phyloP scores from a whole-genome alignment of 2,329 filamentous ascomycete genomes.

The Penicillium sp. region DNA sequence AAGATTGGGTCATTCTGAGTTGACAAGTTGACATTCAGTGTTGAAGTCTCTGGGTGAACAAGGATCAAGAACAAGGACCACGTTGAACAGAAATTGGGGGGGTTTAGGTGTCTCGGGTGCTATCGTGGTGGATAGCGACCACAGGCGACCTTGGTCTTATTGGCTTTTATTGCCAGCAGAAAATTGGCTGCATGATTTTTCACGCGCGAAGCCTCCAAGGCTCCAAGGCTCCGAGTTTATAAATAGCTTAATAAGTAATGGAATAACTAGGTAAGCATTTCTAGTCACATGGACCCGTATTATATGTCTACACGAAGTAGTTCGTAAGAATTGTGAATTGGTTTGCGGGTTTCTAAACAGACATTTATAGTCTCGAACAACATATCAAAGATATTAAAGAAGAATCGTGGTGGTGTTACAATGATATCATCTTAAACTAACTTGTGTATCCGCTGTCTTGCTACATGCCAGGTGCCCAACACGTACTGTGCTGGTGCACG shows the following conservation, averaged over 20 bases:
- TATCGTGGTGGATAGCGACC: not conserved
- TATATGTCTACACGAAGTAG: not conserved
- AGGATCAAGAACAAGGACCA: not conserved
- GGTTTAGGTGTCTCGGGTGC: not conserved
- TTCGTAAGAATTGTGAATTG: not conserved
- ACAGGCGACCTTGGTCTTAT: not conserved
- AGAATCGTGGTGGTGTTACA: no score
- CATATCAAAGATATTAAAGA: not conserved
- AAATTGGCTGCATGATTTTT: not conserved
- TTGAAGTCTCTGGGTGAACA: not conserved
- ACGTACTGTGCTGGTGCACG: no score
- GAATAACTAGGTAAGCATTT: not conserved
- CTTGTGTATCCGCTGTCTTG: not conserved
- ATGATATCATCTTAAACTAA: not conserved
- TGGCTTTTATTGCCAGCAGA: constrained; percentile 1
- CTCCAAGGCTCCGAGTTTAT: not conserved
- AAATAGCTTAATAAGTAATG: not conserved
- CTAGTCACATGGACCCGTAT: not conserved
- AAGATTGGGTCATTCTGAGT: constrained; percentile 29
- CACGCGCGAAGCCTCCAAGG: no score
- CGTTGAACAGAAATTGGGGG: not conserved
- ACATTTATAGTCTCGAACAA: not conserved
- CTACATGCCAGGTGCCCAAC: no score
- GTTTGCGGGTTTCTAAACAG: not conserved
- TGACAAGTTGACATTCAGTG: constrained; percentile 28